Percentiles rank a stretch among this genome's conserved stretches.
Evolutionary conservation across 768 basidiomycete genomes (phyloP).

Genomic region (Dentipellis fragilis): DNA sequence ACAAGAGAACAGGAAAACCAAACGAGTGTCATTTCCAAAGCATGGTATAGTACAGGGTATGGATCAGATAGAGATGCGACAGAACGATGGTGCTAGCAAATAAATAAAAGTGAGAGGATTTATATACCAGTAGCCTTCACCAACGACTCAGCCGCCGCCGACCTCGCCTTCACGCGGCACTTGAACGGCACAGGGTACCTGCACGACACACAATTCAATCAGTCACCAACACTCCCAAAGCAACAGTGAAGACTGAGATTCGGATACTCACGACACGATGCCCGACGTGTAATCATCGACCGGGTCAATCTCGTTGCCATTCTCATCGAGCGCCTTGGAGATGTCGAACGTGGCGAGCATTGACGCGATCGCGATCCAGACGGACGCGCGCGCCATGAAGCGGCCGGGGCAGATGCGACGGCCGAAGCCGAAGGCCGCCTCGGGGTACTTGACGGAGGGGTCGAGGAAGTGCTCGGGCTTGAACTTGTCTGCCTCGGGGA

Average conservation of each 20-base stretch:
- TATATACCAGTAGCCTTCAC: background rate
- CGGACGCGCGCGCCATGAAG: constrained; percentile 13
- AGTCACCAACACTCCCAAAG: background rate
- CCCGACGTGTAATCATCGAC: constrained; percentile 9
- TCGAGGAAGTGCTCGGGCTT: constrained; percentile 19
- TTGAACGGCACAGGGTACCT: background rate
- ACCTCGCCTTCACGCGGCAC: background rate
- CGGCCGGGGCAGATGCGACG: constrained; percentile 13
- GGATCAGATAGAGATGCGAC: no score
- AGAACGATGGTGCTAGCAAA: no score
- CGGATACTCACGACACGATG: constrained; percentile 10
- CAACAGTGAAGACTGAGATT: constrained; percentile 4
- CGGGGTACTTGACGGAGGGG: background rate
- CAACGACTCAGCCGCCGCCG: background rate
- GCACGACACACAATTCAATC: background rate
- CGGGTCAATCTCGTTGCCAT: constrained; percentile 13
- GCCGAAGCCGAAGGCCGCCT: constrained; percentile 11
- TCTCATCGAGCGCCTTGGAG: constrained; percentile 7
- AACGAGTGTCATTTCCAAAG: no score
- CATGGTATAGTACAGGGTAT: no score
- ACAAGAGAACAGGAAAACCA: no score
- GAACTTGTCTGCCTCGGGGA: constrained; percentile 20
- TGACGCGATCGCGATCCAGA: constrained; percentile 12
- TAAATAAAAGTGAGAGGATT: no score
- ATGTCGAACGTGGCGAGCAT: constrained; percentile 12